These are phyloP conservation scores for Saturnispora zaruensis DNA, from an alignment of 805 yeast genomes.

Conservation along the genomic window DNA sequence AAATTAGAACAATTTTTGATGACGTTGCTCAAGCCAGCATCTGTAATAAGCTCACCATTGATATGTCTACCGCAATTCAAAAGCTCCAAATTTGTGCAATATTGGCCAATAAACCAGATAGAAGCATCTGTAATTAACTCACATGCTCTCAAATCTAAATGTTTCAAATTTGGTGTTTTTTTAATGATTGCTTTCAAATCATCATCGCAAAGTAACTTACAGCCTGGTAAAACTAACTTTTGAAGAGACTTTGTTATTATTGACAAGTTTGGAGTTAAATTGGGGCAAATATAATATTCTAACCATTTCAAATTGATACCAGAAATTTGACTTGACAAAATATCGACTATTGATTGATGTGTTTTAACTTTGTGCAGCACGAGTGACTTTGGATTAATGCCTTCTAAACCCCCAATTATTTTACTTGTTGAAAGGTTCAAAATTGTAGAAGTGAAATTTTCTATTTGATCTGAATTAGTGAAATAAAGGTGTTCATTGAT, in stretches of 20 bases:
- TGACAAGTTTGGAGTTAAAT: constrained; percentile 44
- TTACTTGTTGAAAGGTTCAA: background rate
- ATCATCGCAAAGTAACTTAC: constrained; percentile 51
- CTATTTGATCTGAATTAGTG: constrained; percentile 34
- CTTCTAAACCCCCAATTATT: background rate
- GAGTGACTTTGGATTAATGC: constrained; percentile 30
- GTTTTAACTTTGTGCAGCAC: constrained; percentile 60
- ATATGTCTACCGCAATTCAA: constrained; percentile 76
- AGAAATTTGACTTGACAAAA: constrained; percentile 32
- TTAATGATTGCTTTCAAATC: constrained; percentile 45
- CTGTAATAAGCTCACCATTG: constrained; percentile 60
- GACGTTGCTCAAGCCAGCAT: constrained; percentile 52
- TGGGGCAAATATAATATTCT: constrained; percentile 80
- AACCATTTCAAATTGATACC: constrained; percentile 53
- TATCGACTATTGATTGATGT: constrained; percentile 43
- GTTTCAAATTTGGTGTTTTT: constrained; percentile 49
- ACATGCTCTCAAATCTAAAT: constrained; percentile 78
- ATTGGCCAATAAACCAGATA: constrained; percentile 52
- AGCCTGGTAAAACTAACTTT: constrained; percentile 63
- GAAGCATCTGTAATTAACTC: constrained; percentile 71
- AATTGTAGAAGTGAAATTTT: constrained; percentile 13
- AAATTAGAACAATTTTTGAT: constrained; percentile 44
- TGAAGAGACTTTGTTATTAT: constrained; percentile 36
- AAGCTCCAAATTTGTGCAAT: constrained; percentile 48
- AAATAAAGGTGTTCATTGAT: constrained; percentile 51